These are phyloP conservation scores for Lactarius tabidus DNA, from an alignment of 768 basidiomycete genomes.

Conservation along the genomic window DNA sequence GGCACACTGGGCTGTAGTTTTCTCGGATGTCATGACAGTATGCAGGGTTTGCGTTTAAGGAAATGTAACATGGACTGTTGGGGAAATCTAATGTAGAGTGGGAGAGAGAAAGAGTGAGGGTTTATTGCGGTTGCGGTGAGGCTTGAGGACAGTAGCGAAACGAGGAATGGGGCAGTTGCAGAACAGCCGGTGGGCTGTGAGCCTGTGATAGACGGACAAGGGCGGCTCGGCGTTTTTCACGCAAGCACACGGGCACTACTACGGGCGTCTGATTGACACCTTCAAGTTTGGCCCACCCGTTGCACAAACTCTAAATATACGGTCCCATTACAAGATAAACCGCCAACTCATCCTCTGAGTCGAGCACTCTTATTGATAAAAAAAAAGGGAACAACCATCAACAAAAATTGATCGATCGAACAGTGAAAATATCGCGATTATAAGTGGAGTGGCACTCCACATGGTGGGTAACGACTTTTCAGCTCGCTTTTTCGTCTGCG, in stretches of 20 bases:
- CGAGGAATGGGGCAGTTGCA: background rate
- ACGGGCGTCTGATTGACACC: background rate
- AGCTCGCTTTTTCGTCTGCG: constrained; percentile 4
- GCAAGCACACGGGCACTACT: background rate
- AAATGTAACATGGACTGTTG: constrained; percentile 20
- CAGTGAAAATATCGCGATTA: constrained; percentile 4
- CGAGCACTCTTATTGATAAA: constrained; percentile 16
- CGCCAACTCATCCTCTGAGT: constrained; percentile 6
- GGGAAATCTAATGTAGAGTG: background rate
- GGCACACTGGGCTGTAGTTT: constrained; percentile 11
- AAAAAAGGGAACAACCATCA: background rate
- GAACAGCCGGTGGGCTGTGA: background rate
- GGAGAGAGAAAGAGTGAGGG: background rate
- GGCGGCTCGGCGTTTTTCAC: constrained; percentile 10
- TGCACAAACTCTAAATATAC: background rate
- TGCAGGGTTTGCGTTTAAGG: background rate
- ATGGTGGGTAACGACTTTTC: background rate
- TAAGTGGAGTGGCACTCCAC: background rate
- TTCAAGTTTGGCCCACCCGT: background rate
- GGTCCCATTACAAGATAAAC: background rate
- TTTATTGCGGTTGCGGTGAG: constrained; percentile 5
- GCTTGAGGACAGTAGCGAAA: constrained; percentile 5
- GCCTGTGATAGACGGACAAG: constrained; percentile 5
- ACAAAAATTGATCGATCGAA: constrained; percentile 4
- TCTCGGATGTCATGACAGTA: constrained; percentile 20